These are phyloP conservation scores for Pistacia vera DNA, from an alignment of 345 rosid species.

Conservation along the genomic window DNA sequence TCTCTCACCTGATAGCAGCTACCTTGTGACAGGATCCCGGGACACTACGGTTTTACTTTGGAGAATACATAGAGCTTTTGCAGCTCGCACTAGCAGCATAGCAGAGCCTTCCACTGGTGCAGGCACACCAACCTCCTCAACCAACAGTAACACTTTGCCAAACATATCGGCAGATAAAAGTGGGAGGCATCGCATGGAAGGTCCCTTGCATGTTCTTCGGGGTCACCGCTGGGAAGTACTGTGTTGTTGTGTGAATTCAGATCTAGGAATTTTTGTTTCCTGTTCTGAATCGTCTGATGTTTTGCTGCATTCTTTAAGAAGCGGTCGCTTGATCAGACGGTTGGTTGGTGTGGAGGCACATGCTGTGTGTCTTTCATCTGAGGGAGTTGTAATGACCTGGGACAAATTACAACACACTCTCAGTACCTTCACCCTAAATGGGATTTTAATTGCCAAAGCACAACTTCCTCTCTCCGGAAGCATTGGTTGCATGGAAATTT, in stretches of 20 bases:
- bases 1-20: slow-evolving; percentile 80
- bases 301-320: slow-evolving; percentile 79
- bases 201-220: slow-evolving; percentile 91
- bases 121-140: slow-evolving; percentile 40
- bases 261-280: slow-evolving; percentile 82
- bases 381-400: slow-evolving; percentile 86
- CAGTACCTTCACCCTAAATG: slow-evolving; percentile 78
- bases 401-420: slow-evolving; percentile 56
- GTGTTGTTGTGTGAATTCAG: slow-evolving; percentile 85
- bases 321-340: slow-evolving; percentile 85
- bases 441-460: slow-evolving; percentile 62
- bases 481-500: slow-evolving; percentile 86
- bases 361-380: slow-evolving; percentile 79
- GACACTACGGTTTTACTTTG: slow-evolving; percentile 87
- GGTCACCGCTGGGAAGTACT: slow-evolving; percentile 78
- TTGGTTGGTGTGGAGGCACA: slow-evolving; percentile 78
- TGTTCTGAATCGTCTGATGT: slow-evolving; percentile 73
- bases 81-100: slow-evolving; percentile 53
- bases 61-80: slow-evolving; percentile 72
- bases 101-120: slow-evolving; percentile 55
- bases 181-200: slow-evolving; percentile 73
- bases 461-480: slow-evolving; percentile 63
- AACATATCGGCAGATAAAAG: slow-evolving; percentile 58
- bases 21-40: slow-evolving; percentile 88
- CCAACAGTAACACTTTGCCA: slow-evolving; percentile 43